These are phyloP conservation scores for Boletus tomentosulus DNA, from an alignment of 768 basidiomycete species.

Conservation along the genomic window DNA sequence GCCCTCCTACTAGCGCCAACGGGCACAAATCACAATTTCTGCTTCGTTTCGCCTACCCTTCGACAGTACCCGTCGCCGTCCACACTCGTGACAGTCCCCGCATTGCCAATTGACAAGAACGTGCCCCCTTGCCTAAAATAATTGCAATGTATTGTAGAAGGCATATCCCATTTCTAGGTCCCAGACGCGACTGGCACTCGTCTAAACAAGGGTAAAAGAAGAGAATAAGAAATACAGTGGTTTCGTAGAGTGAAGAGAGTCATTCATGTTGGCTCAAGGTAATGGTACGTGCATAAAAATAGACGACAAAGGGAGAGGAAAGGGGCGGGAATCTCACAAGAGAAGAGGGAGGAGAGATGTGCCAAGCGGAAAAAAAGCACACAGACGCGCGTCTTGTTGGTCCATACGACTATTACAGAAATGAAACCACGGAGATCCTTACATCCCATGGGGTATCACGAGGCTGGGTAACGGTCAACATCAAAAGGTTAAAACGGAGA, in stretches of 20 bases:
- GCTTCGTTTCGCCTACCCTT: too few relatives aligned
- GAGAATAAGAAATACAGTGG: conserved; percentile 5
- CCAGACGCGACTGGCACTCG: not conserved
- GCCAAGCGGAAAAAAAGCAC: not conserved
- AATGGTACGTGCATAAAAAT: conserved; percentile 18
- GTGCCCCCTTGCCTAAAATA: too few relatives aligned
- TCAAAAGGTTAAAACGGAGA: not conserved
- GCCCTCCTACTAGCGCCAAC: too few relatives aligned
- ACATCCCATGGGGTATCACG: conserved; percentile 24
- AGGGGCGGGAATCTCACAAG: not conserved
- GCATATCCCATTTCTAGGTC: too few relatives aligned
- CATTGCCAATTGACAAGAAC: too few relatives aligned
- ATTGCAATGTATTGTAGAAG: too few relatives aligned
- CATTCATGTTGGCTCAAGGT: conserved; percentile 14
- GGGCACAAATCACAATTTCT: too few relatives aligned
- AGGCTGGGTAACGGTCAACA: conserved; percentile 20
- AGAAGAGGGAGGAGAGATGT: not conserved
- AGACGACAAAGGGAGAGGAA: not conserved
- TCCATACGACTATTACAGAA: conserved; percentile 12
- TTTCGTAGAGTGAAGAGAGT: conserved; percentile 5
- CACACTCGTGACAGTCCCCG: too few relatives aligned
- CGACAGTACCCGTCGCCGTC: too few relatives aligned
- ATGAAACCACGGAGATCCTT: conserved; percentile 5
- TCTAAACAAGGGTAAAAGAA: not conserved
- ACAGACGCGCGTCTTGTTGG: not conserved